A percentile compares a stretch with the other conserved stretches of the same genome.
Evolutionary conservation across 768 basidiomycete species (phyloP).

Genomic region (Baorangia bicolor): DNA sequence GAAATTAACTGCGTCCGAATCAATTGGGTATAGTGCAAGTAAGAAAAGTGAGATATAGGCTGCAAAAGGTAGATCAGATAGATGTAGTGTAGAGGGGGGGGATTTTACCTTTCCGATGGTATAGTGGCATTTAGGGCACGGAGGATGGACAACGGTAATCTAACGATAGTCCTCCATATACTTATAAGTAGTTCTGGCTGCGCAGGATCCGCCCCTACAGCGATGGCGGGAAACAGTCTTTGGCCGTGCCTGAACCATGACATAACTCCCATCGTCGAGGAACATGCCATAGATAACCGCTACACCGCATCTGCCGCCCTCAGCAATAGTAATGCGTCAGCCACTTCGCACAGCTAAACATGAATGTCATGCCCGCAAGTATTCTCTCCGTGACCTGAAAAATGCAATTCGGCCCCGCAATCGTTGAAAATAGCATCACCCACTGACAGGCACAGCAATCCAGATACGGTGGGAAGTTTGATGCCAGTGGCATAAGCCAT

Average conservation of each 20-base stretch:
- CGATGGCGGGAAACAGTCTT: not conserved
- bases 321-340: too few relatives aligned
- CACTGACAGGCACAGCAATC: not conserved
- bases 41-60: not conserved
- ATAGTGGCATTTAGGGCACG: not conserved
- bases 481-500: not conserved
- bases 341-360: not conserved
- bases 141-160: too few relatives aligned
- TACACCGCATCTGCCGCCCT: not conserved
- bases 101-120: slow-evolving; percentile 3
- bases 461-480: too few relatives aligned
- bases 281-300: too few relatives aligned
- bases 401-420: not conserved
- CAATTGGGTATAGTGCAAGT: not conserved
- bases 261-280: not conserved
- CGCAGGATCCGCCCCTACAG: not conserved
- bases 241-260: not conserved
- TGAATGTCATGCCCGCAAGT: not conserved
- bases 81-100: not conserved
- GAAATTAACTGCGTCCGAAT: slow-evolving; percentile 5
- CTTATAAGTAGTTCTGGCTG: not conserved
- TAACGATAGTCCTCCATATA: not conserved
- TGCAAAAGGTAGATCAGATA: slow-evolving; percentile 1
- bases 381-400: too few relatives aligned
- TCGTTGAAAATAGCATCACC: too few relatives aligned